These are phyloP conservation scores for Gnomoniopsis smithogilvyi DNA, from an alignment of 2,329 filamentous ascomycete species.

Conservation along the genomic window DNA sequence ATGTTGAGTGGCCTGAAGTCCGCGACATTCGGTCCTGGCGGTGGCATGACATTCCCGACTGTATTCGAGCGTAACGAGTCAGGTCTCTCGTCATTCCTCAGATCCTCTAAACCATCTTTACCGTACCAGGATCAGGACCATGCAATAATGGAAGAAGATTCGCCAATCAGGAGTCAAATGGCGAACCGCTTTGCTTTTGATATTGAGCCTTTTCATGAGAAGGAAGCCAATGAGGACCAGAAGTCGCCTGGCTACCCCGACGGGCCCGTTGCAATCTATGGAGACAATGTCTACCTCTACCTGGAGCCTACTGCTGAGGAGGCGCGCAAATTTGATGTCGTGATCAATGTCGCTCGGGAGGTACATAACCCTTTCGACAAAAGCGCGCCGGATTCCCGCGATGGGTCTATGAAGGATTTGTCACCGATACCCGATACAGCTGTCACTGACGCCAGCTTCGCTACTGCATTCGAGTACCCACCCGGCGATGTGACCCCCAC, in stretches of 20 bases:
- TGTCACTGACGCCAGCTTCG: constrained; percentile 53
- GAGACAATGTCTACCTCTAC: constrained; percentile 74
- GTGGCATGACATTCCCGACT: constrained; percentile 63
- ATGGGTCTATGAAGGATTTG: constrained; percentile 29
- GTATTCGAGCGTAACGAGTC: constrained; percentile 58
- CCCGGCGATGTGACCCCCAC: constrained; percentile 47
- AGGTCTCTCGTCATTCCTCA: constrained; percentile 54
- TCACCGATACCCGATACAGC: constrained; percentile 55
- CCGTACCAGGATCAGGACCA: constrained; percentile 29
- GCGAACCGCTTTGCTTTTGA: constrained; percentile 57
- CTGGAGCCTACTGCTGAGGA: constrained; percentile 76
- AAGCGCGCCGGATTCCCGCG: constrained; percentile 22
- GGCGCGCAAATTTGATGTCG: constrained; percentile 73
- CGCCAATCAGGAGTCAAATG: constrained; percentile 58
- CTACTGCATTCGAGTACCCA: constrained; percentile 59
- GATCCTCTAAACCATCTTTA: constrained; percentile 40
- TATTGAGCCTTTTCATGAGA: constrained; percentile 60
- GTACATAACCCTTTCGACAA: constrained; percentile 70
- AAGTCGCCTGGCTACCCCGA: constrained; percentile 81
- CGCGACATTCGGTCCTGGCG: constrained; percentile 56
- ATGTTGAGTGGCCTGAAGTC: constrained; percentile 60
- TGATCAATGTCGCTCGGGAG: constrained; percentile 82
- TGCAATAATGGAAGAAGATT: constrained; percentile 52
- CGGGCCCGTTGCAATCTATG: constrained; percentile 78
- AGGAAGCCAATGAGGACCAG: constrained; percentile 72